A percentile compares a stretch with the other conserved stretches of the same genome.
These are phyloP conservation scores for Brassica hybrid DNA, from an alignment of 441 rosid genomes.

Conservation along the genomic window DNA sequence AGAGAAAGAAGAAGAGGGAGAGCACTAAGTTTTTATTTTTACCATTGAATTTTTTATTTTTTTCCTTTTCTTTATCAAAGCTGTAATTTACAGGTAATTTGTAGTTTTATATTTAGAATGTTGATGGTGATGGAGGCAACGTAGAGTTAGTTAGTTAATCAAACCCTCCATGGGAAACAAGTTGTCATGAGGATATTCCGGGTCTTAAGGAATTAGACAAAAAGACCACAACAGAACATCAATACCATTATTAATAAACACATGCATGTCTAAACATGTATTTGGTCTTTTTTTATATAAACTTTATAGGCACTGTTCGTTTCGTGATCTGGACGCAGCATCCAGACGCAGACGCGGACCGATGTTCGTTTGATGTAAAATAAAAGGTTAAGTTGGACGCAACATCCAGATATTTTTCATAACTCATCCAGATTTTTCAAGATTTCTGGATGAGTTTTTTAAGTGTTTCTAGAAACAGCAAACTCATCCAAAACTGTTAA, in stretches of 20 bases:
- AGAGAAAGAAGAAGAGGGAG: constrained; percentile 42
- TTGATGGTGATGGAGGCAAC: constrained; percentile 44
- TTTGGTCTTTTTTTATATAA: too few species aligned
- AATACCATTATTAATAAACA: background rate
- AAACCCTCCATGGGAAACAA: constrained; percentile 40
- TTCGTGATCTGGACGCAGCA: too few species aligned
- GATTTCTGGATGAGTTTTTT: too few species aligned
- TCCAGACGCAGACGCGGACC: too few species aligned
- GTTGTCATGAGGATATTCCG: constrained; percentile 33
- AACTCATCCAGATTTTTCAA: too few species aligned
- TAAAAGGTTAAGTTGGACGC: too few species aligned
- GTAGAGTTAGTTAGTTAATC: constrained; percentile 29
- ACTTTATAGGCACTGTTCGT: too few species aligned
- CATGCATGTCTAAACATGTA: background rate
- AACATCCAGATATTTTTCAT: too few species aligned
- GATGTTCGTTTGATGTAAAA: too few species aligned
- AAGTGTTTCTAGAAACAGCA: too few species aligned
- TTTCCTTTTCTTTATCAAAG: constrained; percentile 14
- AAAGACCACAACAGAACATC: constrained; percentile 11
- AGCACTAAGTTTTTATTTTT: constrained; percentile 42
- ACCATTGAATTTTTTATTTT: background rate
- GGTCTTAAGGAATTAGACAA: constrained; percentile 38
- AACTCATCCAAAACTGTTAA: too few species aligned
- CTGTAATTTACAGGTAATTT: constrained; percentile 36
- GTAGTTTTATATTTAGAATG: constrained; percentile 28